Evolutionary conservation across 768 basidiomycete species (phyloP).

Genomic region (Mrakia hoshinonis): DNA sequence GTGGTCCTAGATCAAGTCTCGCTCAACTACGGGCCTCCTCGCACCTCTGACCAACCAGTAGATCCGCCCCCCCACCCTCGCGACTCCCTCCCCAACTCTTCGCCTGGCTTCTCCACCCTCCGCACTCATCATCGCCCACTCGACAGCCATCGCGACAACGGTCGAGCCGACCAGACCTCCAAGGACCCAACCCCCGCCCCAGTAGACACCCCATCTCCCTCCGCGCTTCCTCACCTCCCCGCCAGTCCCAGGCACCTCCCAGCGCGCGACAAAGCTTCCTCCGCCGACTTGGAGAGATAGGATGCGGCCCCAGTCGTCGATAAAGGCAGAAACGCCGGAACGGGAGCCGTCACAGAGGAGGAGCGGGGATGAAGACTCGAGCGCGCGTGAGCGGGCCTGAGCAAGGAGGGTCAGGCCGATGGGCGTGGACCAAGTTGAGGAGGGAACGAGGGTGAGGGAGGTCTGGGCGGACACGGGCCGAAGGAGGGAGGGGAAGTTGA

Average conservation of each 20-base stretch:
- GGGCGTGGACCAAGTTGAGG: neutral
- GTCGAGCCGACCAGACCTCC: neutral
- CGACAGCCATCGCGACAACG: neutral
- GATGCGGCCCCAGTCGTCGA: constrained; percentile 6
- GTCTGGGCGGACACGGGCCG: neutral
- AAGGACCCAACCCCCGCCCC: neutral
- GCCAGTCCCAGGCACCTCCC: neutral
- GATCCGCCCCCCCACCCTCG: neutral
- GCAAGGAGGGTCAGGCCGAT: constrained; percentile 4
- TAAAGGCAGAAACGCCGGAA: neutral
- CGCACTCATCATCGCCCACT: neutral
- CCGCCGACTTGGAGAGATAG: neutral
- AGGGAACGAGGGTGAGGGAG: constrained; percentile 10
- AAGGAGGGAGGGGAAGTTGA: constrained; percentile 10
- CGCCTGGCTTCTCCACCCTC: neutral
- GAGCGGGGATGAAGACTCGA: constrained; percentile 4
- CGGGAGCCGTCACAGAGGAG: constrained; percentile 11
- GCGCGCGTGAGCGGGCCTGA: constrained; percentile 9
- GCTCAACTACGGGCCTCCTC: neutral
- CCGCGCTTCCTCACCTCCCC: neutral
- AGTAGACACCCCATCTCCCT: neutral
- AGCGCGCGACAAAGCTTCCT: neutral
- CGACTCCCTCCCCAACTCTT: neutral
- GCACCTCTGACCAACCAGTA: neutral
- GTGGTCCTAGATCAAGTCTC: neutral